Evolutionary conservation across 768 basidiomycete genomes (phyloP).

Genomic region (Boletus pseudopeckii): DNA sequence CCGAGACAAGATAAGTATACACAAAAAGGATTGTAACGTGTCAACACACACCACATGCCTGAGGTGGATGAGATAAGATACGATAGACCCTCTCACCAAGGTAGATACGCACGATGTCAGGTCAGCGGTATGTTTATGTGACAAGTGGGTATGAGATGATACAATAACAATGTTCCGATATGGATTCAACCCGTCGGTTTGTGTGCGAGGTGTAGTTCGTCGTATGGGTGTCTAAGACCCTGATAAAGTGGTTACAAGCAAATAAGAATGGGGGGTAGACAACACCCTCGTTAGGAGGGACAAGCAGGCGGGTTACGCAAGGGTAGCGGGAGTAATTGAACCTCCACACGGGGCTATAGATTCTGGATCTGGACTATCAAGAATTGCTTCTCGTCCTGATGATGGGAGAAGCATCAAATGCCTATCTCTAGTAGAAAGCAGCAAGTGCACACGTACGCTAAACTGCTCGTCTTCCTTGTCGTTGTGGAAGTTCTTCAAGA

Average conservation of each 20-base stretch:
- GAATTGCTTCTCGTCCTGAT: conserved; percentile 91
- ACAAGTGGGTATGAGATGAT: conserved; percentile 5
- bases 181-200: not conserved
- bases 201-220: not conserved
- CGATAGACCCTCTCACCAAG: not conserved
- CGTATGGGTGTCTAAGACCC: not conserved
- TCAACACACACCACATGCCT: not conserved
- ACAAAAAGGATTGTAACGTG: not conserved
- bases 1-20: not conserved
- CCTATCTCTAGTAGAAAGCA: not conserved
- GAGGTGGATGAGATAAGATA: not conserved
- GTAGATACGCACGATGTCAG: conserved; percentile 4
- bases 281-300: not conserved
- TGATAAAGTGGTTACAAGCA: conserved; percentile 5
- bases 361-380: conserved; percentile 88
- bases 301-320: not conserved
- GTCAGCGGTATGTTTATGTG: conserved; percentile 8
- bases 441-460: conserved; percentile 47
- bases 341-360: conserved; percentile 40
- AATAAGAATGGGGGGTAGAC: not conserved
- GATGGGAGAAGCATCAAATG: not conserved
- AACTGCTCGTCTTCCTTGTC: conserved; percentile 99
- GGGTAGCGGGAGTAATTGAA: not conserved
- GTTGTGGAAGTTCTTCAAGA: conserved; percentile 93
- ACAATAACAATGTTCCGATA: conserved; percentile 1